Base-by-base conservation (phyloP, 768 basidiomycete species). In the Rhodocollybia butyracea region DNA sequence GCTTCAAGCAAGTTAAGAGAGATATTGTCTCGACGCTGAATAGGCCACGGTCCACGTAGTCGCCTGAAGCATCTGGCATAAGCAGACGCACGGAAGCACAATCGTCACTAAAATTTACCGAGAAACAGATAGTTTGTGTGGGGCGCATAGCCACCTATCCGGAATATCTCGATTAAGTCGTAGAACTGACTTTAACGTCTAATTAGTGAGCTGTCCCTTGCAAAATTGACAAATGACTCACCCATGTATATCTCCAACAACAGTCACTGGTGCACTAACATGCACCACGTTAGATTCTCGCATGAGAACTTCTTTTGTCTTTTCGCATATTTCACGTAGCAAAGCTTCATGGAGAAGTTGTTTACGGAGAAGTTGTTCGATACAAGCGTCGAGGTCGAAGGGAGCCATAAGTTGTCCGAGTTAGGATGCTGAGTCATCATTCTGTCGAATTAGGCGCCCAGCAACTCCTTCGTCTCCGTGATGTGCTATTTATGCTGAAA, bases 21-120 rank as follows among this genome's bases (percentile, higher is more conserved):
- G 95, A 97, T 66, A 99, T 98, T 1, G 96, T 99, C 72, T 99
- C 96, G 60, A 99, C 96, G 59, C 92, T 95, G 78, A 98, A 98
- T 41, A 98, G 79, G 29, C 96, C 96, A 55, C 96, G 85, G 73
- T 99, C 96, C 63, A 99, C 96, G 70, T 99, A 99, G 75, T 99
- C 96, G 38, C 96, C 96, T 98, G 68, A 54, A 57, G 51, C 55
- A 42, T n/a, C n/a, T n/a, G 46, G 48, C 31, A 27, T 52, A 13
- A 29, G 19, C 5, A 7, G n/a, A 24, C 39, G 6, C 21, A 22
- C 22, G 41, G 10, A 45, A 27, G 43, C n/a, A 45, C 26, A 26
- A 43, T 24, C n/a, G n/a, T n/a, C n/a, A 48, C 12, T 13, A 47
- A 12, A 38, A 77, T 88, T 63, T 63, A 94, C 95, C 95, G 39